phyloP scores from a whole-genome alignment of 108 stramenopile species.

The Poteriospumella lacustris region DNA sequence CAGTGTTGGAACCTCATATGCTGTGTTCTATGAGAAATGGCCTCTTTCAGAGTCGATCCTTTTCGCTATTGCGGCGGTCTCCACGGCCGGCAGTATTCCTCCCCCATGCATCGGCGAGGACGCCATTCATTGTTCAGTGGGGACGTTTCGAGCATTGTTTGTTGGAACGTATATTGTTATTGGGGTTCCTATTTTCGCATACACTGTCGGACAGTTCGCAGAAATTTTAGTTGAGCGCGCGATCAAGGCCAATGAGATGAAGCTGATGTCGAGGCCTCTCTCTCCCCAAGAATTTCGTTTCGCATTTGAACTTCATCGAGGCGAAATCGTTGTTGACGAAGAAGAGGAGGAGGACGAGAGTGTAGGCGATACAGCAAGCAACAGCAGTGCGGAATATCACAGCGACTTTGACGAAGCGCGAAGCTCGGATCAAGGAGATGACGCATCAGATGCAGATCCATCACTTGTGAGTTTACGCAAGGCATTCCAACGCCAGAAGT shows the following conservation, averaged over 20 bases:
- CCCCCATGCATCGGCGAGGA: background rate
- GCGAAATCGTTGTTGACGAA: background rate
- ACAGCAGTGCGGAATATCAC: background rate
- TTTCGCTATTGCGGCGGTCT: background rate
- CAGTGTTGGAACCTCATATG: background rate
- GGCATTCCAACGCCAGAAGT: background rate
- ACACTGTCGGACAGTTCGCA: background rate
- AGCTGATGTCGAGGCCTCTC: background rate
- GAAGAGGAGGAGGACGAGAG: background rate
- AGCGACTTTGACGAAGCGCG: too few species aligned
- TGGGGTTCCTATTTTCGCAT: conserved; percentile 5
- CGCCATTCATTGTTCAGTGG: background rate
- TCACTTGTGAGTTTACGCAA: too few species aligned
- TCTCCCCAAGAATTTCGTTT: background rate
- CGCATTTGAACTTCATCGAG: background rate
- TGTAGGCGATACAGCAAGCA: background rate
- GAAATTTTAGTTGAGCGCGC: background rate
- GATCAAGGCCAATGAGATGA: background rate
- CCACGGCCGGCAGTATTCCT: background rate
- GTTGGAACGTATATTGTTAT: background rate
- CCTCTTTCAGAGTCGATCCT: background rate
- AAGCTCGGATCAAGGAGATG: background rate
- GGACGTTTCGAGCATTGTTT: background rate
- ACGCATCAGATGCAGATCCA: too few species aligned
- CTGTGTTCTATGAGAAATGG: background rate